Percentiles rank a stretch among this genome's conserved stretches.
Evolutionary conservation across 2,329 filamentous ascomycete genomes (phyloP).

Genomic region (Cladosporium sp.): DNA sequence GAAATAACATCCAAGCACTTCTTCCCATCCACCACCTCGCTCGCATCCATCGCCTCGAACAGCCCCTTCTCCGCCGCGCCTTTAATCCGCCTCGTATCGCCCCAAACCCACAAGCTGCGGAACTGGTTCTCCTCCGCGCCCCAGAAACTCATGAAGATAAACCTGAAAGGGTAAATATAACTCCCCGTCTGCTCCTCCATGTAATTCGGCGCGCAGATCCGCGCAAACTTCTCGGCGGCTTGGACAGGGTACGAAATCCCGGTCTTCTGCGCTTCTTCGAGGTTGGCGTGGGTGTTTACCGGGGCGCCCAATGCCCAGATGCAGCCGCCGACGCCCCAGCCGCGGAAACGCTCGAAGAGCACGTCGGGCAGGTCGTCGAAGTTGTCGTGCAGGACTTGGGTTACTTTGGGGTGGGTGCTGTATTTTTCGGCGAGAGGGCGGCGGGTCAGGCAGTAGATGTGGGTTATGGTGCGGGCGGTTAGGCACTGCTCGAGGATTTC

Average conservation of each 20-base stretch:
- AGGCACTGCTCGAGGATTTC: slow-evolving; percentile 57
- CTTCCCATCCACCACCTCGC: slow-evolving; percentile 32
- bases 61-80: slow-evolving; percentile 40
- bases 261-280: slow-evolving; percentile 35
- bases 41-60: slow-evolving; percentile 33
- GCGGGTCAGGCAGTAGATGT: slow-evolving; percentile 37
- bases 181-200: slow-evolving; percentile 20
- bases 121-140: slow-evolving; percentile 43
- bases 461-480: slow-evolving; percentile 49
- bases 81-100: slow-evolving; percentile 38
- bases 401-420: slow-evolving; percentile 36
- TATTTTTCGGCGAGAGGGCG: slow-evolving; percentile 31
- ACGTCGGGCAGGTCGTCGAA: slow-evolving; percentile 54
- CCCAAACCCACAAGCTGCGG: slow-evolving; percentile 40
- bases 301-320: slow-evolving; percentile 44
- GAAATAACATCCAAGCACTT: slow-evolving; percentile 38
- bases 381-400: slow-evolving; percentile 46
- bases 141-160: slow-evolving; percentile 43
- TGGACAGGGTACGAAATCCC: slow-evolving; percentile 35
- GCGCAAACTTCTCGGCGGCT: slow-evolving; percentile 36
- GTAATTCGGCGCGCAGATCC: slow-evolving; percentile 18
- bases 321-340: slow-evolving; percentile 46
- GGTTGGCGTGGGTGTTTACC: slow-evolving; percentile 27
- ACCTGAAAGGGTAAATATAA: slow-evolving; percentile 40
- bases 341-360: slow-evolving; percentile 41